These are phyloP conservation scores for Epichloe bromicola DNA, from an alignment of 2,329 filamentous ascomycete genomes.

Conservation along the genomic window DNA sequence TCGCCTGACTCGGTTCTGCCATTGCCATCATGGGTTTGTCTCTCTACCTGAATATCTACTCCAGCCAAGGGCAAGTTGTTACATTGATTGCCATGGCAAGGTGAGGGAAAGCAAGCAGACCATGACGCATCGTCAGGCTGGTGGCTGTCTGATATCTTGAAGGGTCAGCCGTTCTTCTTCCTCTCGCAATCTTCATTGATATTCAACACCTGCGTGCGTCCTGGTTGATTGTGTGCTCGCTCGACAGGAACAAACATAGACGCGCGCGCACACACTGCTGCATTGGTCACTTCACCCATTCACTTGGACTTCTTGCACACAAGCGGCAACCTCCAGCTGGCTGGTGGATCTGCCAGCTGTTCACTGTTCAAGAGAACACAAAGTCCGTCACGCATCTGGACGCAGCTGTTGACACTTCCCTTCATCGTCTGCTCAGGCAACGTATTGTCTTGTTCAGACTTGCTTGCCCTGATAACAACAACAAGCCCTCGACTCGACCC, in stretches of 20 bases:
- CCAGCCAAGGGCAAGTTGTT: background rate
- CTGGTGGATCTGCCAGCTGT: constrained; percentile 5
- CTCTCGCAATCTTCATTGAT: background rate
- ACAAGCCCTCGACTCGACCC: background rate
- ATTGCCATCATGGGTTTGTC: background rate
- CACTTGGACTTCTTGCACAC: background rate
- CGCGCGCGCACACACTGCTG: background rate
- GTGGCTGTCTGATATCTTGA: background rate
- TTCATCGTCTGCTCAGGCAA: background rate
- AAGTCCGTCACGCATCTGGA: background rate
- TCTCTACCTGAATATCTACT: background rate
- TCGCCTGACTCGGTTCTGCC: background rate
- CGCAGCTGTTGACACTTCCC: constrained; percentile 1
- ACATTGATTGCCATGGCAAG: background rate
- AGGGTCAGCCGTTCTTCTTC: background rate
- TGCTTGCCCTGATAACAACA: background rate
- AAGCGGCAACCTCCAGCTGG: constrained; percentile 2
- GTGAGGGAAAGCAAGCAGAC: background rate
- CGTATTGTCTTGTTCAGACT: background rate
- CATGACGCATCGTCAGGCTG: background rate
- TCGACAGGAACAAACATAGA: background rate
- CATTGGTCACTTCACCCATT: background rate
- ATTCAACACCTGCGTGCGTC: background rate
- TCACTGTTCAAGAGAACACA: background rate
- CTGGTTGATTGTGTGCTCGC: background rate